Base-by-base conservation (phyloP, 768 basidiomycete species). In the Termitomyces eurrhizus region DNA sequence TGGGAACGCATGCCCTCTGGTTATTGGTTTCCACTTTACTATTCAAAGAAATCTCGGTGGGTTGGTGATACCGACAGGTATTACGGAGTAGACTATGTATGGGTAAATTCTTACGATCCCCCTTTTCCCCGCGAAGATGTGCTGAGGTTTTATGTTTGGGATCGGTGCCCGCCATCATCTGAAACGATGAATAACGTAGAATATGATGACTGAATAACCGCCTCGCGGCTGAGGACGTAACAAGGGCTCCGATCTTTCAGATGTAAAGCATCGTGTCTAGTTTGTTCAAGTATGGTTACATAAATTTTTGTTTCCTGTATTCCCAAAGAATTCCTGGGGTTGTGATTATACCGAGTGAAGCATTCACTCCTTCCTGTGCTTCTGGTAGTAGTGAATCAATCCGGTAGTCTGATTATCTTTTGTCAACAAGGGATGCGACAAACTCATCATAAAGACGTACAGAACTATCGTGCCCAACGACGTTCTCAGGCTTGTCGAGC, bases 351-450 rank as follows among this genome's bases (percentile, higher is more conserved):
- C 16, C 32, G 7, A 50, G 18, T 11, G 21, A 42, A 13, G 18
- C 8, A 29, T 52, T 72, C 61, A 90, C 77, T 92, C 88, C 71
- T 86, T 86, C 72, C 95, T 83, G 78, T 88, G 78, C 71, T 90
- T 89, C 82, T 96, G 93, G 77, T 96, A 99, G 77, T 93, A 96
- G 76, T 97, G 91, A 74, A 99, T 98, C 59, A 99, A 80, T 21
- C 96, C 95, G 3, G 94, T 93, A 1, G 96, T 99, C 91, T 95
- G 67, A 35, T 8, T n/a, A 9, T 14, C 35, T 12, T 11, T 24
- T 52, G 50, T 62, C 29, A 21, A 46, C 32, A 45, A 37, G 24
- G 21, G 51, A 46, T 4, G 2, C 41, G 33, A 39, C 29, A 0
- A 16, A 11, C 16, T 32, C 18, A 60, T 24, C 58, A 29, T 65